These are phyloP conservation scores for Globisporangium apiculatum DNA, from an alignment of 352 stramenopile genomes.

Conservation along the genomic window DNA sequence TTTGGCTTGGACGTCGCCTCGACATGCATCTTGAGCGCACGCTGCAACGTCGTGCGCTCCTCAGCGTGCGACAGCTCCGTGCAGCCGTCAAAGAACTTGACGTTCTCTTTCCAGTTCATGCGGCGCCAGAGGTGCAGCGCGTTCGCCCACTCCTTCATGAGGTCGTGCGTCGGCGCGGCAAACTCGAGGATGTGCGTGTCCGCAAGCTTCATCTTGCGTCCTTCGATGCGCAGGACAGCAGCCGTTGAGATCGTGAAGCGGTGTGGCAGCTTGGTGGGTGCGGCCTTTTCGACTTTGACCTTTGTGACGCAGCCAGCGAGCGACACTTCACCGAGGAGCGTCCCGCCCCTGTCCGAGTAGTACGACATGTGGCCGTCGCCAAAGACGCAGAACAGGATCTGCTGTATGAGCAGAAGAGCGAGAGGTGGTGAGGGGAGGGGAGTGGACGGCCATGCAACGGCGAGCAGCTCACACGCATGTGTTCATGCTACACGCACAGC, in stretches of 20 bases:
- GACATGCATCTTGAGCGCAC: slow-evolving; percentile 50
- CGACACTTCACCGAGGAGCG: slow-evolving; percentile 50
- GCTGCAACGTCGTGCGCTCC: slow-evolving; percentile 46
- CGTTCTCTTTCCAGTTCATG: slow-evolving; percentile 86
- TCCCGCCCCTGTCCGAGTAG: slow-evolving; percentile 67
- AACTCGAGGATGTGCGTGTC: slow-evolving; percentile 62
- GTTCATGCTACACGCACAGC: background rate
- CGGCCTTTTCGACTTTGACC: slow-evolving; percentile 61
- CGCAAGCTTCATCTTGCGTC: slow-evolving; percentile 69
- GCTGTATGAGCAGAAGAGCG: slow-evolving; percentile 15
- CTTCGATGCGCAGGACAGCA: slow-evolving; percentile 68
- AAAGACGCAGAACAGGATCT: slow-evolving; percentile 72
- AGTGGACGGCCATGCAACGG: background rate
- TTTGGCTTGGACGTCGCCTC: slow-evolving; percentile 28
- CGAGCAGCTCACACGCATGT: background rate
- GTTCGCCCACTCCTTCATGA: slow-evolving; percentile 87
- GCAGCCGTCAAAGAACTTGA: slow-evolving; percentile 75
- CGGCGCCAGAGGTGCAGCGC: slow-evolving; percentile 73
- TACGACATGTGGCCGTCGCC: slow-evolving; percentile 64
- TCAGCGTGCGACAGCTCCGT: slow-evolving; percentile 44
- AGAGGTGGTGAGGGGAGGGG: background rate
- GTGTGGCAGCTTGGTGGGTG: slow-evolving; percentile 60
- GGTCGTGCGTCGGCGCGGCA: slow-evolving; percentile 53
- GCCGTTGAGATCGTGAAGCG: slow-evolving; percentile 64
- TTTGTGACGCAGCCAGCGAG: slow-evolving; percentile 71